Base-by-base conservation (phyloP, 1,139 yeast genomes). In the Arxiozyma heterogenica region DNA sequence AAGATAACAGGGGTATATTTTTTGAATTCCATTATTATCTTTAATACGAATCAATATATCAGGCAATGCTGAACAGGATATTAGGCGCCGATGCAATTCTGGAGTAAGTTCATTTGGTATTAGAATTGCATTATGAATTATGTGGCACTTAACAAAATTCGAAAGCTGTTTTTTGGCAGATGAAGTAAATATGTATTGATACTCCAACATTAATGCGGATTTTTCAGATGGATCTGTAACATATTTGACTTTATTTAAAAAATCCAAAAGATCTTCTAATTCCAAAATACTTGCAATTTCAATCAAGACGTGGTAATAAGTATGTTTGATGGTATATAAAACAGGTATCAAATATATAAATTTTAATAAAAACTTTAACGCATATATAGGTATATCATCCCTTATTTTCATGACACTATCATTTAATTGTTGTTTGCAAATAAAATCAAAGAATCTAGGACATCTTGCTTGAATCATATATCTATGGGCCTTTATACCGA, bases 1-100 rank as follows among this genome's bases (percentile, higher is more conserved):
- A 52, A 82, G 74, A 65, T 86, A 87, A 6, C 77, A 82, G 0
- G 93, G 89, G 61, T 80, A 85, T 56, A 73, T 76, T 0, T 64
- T 61, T 9, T 50, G 51, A 7, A 51, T 42, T 1, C 60, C 69
- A 50, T 57, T 68, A 61, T 49, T 65, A 51, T 55, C 68, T 61
- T 67, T 61, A 48, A 75, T 74, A 1, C 74, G 65, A 1, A 82
- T 57, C 3, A 81, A 70, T 0, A 78, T 68, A 65, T 84, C 89
- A 0, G 87, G 79, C 41, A 68, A 65, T 1, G 77, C 65, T 6
- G 66, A 55, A 6, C 1, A 45, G 12, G 21, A 23, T 18, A 4
- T 15, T 41, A 51, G 21, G 4, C 15, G 23, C 11, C 27, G 2
- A 30, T 5, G 12, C 18, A 22, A 34, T 30, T 34, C 21, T 18